phyloP scores from a whole-genome alignment of 1,284 basidiomycete species.

The Moesziomyces parantarcticus region DNA sequence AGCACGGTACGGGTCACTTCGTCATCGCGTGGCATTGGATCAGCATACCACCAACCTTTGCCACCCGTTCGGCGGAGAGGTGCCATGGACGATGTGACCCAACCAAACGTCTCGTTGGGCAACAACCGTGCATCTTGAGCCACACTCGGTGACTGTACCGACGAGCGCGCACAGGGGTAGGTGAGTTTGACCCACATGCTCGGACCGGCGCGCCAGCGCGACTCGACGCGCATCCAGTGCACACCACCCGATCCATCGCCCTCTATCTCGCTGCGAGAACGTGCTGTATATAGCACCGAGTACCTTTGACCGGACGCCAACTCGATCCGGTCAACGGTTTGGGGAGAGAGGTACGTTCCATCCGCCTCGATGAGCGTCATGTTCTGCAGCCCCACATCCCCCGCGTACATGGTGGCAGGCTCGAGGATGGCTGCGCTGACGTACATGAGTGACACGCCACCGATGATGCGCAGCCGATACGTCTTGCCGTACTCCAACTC shows the following conservation, averaged over 20 bases:
- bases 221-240: conserved; percentile 53
- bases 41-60: conserved; percentile 11
- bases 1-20: conserved; percentile 47
- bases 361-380: conserved; percentile 58
- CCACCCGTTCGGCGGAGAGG: conserved; percentile 11
- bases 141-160: not conserved
- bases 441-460: conserved; percentile 38
- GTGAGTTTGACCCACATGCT: conserved; percentile 36
- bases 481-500: conserved; percentile 48
- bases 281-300: conserved; percentile 37
- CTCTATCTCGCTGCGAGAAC: conserved; percentile 17
- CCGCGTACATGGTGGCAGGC: not conserved
- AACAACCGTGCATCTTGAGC: conserved; percentile 13
- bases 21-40: conserved; percentile 24
- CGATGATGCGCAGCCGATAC: conserved; percentile 47
- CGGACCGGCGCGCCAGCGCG: conserved; percentile 38
- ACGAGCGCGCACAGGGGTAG: conserved; percentile 4
- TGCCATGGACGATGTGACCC: conserved; percentile 24
- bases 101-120: conserved; percentile 40
- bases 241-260: conserved; percentile 34
- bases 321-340: conserved; percentile 38
- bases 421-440: conserved; percentile 22
- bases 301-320: conserved; percentile 56
- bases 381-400: conserved; percentile 8
- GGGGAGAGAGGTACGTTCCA: conserved; percentile 41